Evolutionary conservation across 208 protist genomes (phyloP), one percentile per base, ranked within the genome.

Genomic region (Trypanosoma melophagium): DNA sequence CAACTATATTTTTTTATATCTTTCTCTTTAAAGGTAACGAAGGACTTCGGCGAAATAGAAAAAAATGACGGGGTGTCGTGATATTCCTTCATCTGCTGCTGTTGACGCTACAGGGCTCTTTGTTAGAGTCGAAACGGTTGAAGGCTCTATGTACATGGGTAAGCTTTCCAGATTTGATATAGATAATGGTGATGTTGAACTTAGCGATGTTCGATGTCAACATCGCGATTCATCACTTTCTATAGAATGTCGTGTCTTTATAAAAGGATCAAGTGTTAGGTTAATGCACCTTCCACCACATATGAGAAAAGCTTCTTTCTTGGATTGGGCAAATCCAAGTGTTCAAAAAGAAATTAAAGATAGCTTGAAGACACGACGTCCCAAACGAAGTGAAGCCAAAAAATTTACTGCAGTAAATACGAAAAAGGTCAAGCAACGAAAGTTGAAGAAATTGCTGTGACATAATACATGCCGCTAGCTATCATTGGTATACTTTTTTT

Each of bases 271-370:
- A 2, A 75, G 58, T 31, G 55, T 90, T 35, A 60, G 84, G 9
- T 42, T 93, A 14, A 70, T 93, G 49, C 71, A 86, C 8, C 71
- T 93, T 16, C 87, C 87, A 24, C 41, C 71, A 7, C 84, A 90
- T 45, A 62, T 93, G 54, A 72, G 77, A 45, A 83, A 77, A 35
- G 77, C 87, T 28, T 77, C 82, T 1, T 68, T 81, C 14, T 42
- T 90, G 47, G 74, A 89, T 16, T 90, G 80, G 82, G 38, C 55
- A 0, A 81, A 71, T 60, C 75, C 76, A 17, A 52, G 42, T 13
- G 59, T 86, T 41, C 79, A 79, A 41, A 79, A 85, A 50, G 28
- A 54, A 5, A 41, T 82, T 7, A 74, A 66, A 57, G 74, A 57
- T 31, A 76, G 72, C n/a, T 67, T 93, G 53, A 86, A 83, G 56